A percentile compares a stretch with the other conserved stretches of the same genome.
Evolutionary conservation across 805 yeast species (phyloP).

Genomic region (Spathaspora hagerdaliae): DNA sequence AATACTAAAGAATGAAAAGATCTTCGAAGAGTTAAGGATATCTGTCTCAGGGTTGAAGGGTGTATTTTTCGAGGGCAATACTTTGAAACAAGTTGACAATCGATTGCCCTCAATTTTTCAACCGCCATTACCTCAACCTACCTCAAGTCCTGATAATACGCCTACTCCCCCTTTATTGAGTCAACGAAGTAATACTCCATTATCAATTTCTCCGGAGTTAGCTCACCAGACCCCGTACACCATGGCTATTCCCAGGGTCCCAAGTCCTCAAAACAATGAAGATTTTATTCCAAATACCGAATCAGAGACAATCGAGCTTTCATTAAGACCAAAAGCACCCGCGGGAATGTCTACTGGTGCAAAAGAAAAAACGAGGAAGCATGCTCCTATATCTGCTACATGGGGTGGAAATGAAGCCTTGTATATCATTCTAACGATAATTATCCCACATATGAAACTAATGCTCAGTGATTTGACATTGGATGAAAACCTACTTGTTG

Average conservation of each 20-base stretch:
- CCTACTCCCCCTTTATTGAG: not conserved
- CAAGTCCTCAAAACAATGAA: not conserved
- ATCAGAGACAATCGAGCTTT: slow-evolving; percentile 30
- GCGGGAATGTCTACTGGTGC: slow-evolving; percentile 60
- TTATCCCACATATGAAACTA: slow-evolving; percentile 35
- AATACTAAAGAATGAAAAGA: slow-evolving; percentile 38
- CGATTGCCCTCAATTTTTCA: not conserved
- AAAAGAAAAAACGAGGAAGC: slow-evolving; percentile 48
- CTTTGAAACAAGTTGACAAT: slow-evolving; percentile 13
- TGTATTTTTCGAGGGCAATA: slow-evolving; percentile 20
- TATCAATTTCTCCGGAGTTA: not conserved
- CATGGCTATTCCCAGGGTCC: not conserved
- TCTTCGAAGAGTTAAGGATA: slow-evolving; percentile 32
- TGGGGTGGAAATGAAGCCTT: slow-evolving; percentile 60
- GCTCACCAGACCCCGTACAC: not conserved
- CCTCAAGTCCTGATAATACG: not conserved
- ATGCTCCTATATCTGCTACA: slow-evolving; percentile 44
- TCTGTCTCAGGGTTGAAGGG: slow-evolving; percentile 25
- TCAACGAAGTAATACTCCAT: not conserved
- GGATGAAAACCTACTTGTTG: slow-evolving; percentile 24
- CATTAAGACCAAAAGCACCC: slow-evolving; percentile 49
- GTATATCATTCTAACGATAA: slow-evolving; percentile 32
- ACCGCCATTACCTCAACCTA: not conserved
- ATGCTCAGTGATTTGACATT: slow-evolving; percentile 18
- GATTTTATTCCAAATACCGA: not conserved